Evolutionary conservation across 2,329 filamentous ascomycete genomes (phyloP).

Genomic region (Emmonsiellopsis sp.): DNA sequence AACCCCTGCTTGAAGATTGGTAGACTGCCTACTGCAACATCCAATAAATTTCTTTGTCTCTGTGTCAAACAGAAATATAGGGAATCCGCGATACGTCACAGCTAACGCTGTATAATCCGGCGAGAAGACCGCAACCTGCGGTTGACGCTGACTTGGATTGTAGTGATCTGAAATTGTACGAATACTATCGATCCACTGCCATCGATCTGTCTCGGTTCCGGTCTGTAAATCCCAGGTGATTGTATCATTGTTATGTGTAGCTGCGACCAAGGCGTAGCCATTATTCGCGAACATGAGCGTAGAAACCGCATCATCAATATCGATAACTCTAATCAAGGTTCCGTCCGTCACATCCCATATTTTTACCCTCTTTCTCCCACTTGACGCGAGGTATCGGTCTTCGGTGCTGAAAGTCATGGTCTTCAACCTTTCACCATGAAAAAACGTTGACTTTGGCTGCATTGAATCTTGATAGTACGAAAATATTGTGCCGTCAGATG

Average conservation of each 20-base stretch:
- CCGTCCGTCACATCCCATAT: slow-evolving; percentile 16
- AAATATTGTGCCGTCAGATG: slow-evolving; percentile 21
- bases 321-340: slow-evolving; percentile 5
- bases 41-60: slow-evolving; percentile 5
- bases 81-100: slow-evolving; percentile 17
- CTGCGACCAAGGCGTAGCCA: slow-evolving; percentile 12
- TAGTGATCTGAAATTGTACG: not conserved
- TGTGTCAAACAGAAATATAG: slow-evolving; percentile 12
- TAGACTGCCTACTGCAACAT: slow-evolving; percentile 15
- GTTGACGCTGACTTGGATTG: not conserved
- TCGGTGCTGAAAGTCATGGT: slow-evolving; percentile 18
- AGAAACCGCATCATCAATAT: not conserved
- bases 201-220: not conserved
- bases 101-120: slow-evolving; percentile 11
- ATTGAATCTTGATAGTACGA: slow-evolving; percentile 20
- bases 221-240: slow-evolving; percentile 10
- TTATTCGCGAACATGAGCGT: not conserved
- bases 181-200: not conserved
- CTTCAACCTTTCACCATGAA: slow-evolving; percentile 19
- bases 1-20: slow-evolving; percentile 9
- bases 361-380: slow-evolving; percentile 9
- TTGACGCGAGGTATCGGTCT: slow-evolving; percentile 18
- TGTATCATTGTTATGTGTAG: slow-evolving; percentile 6
- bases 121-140: slow-evolving; percentile 2
- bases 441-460: slow-evolving; percentile 12